Conservation (phyloP, 805 yeast species). For the Lachancea waltii region DNA sequence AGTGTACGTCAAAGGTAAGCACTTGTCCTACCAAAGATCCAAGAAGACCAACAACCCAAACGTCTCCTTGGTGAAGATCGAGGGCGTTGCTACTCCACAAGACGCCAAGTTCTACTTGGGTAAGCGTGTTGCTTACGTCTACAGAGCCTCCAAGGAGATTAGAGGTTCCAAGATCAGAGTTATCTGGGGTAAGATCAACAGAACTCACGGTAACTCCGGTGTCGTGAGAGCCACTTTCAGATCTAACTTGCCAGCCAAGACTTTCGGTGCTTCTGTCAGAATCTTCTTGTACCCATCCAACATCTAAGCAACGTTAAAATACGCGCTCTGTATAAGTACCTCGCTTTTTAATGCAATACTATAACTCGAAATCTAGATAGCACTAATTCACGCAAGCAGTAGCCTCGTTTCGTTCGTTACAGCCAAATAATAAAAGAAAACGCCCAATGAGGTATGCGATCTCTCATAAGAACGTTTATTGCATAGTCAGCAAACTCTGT, state of each 20-base stretch:
- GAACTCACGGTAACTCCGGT: constrained; percentile 99
- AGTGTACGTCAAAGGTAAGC: constrained; percentile 99
- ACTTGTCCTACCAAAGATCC: constrained; percentile 99
- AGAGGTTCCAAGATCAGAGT: constrained; percentile 99
- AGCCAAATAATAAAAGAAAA: too few relatives aligned
- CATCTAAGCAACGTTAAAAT: constrained; percentile 57
- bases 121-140: constrained; percentile 98
- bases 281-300: constrained; percentile 99
- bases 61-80: constrained; percentile 93
- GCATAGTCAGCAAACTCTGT: too few relatives aligned
- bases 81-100: constrained; percentile 86
- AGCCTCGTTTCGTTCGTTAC: too few relatives aligned
- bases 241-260: constrained; percentile 98
- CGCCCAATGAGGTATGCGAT: too few relatives aligned
- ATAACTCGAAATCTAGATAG: constrained; percentile 4
- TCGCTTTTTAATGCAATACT: constrained; percentile 10
- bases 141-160: constrained; percentile 96
- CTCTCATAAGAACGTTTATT: too few relatives aligned
- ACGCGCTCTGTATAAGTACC: constrained; percentile 19
- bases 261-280: constrained; percentile 99
- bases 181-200: constrained; percentile 98
- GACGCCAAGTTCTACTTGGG: constrained; percentile 99
- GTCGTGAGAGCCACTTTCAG: constrained; percentile 98
- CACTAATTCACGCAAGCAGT: too few relatives aligned
- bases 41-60: constrained; percentile 97